Conservation (phyloP, 2,329 filamentous ascomycete species). For the Alternaria consortialis region DNA sequence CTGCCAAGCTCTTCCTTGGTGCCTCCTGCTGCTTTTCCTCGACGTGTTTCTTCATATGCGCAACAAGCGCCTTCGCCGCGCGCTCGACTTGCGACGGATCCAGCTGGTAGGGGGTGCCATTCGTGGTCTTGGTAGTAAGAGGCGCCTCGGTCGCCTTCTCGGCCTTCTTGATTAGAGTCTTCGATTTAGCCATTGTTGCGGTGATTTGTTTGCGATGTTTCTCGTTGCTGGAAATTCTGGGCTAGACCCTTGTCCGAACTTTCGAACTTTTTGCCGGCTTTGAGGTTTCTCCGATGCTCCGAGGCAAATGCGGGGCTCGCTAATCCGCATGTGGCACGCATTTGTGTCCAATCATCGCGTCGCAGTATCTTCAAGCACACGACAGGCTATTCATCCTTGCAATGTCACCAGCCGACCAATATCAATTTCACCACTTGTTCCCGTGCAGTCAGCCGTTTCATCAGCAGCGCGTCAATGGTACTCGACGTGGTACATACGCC, state of each 20-base stretch:
- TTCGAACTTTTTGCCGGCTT: conserved; percentile 30
- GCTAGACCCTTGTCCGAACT: conserved; percentile 24
- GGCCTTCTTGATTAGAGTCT: conserved; percentile 34
- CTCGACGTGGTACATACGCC: not conserved
- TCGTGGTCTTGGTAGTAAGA: conserved; percentile 48
- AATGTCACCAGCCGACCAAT: conserved; percentile 27
- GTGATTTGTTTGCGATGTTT: conserved; percentile 17
- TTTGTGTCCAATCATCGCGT: conserved; percentile 42
- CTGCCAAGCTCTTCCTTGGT: conserved; percentile 63
- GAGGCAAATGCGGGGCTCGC: conserved; percentile 26
- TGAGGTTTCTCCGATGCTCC: conserved; percentile 17
- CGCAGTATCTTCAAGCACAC: conserved; percentile 27
- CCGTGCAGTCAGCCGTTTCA: conserved; percentile 19
- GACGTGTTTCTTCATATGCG: conserved; percentile 63
- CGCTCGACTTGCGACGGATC: conserved; percentile 63
- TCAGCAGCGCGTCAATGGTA: conserved; percentile 13
- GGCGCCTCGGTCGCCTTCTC: conserved; percentile 43
- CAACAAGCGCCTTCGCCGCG: conserved; percentile 67
- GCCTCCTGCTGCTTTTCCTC: conserved; percentile 58
- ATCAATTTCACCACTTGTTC: conserved; percentile 10
- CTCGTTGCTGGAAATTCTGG: conserved; percentile 27
- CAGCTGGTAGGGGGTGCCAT: conserved; percentile 54
- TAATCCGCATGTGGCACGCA: conserved; percentile 20
- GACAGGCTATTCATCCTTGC: conserved; percentile 27
- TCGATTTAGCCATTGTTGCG: conserved; percentile 46